phyloP scores from a whole-genome alignment of 768 basidiomycete species.

The Paxillus ammoniavirescens region DNA sequence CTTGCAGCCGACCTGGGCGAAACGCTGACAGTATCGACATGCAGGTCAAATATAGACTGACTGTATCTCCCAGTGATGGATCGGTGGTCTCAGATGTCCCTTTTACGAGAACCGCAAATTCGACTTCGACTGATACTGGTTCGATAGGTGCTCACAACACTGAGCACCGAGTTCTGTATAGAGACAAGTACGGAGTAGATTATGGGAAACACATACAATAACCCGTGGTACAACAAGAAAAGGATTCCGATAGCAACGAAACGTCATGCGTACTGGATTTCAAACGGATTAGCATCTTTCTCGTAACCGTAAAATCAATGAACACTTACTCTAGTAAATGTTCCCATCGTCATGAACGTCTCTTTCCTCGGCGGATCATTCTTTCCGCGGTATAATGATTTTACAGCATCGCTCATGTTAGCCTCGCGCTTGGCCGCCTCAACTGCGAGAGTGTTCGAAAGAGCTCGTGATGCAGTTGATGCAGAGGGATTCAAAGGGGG shows the following conservation, averaged over 20 bases:
- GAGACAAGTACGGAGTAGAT: background rate
- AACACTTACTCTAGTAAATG: conserved; percentile 80
- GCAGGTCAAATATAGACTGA: too few relatives aligned
- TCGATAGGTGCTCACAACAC: too few relatives aligned
- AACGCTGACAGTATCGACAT: too few relatives aligned
- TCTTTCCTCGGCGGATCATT: conserved; percentile 66
- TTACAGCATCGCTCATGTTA: conserved; percentile 83
- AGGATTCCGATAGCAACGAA: background rate
- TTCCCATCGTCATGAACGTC: conserved; percentile 90
- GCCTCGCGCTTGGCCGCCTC: conserved; percentile 85
- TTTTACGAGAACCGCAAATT: background rate
- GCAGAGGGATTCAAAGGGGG: conserved; percentile 46
- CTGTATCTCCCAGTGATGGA: too few relatives aligned
- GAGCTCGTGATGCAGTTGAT: conserved; percentile 59
- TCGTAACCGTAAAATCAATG: background rate
- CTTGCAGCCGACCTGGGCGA: too few relatives aligned
- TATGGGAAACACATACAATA: conserved; percentile 11
- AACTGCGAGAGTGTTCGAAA: conserved; percentile 67
- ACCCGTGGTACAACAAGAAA: conserved; percentile 1
- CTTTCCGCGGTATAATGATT: conserved; percentile 64
- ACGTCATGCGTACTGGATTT: conserved; percentile 21
- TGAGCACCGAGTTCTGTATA: background rate
- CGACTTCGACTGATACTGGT: too few relatives aligned
- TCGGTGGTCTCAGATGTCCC: conserved; percentile 7
- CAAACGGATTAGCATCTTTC: conserved; percentile 1